Percentiles rank a stretch among this genome's conserved stretches.
phyloP scores from a whole-genome alignment of 1,284 basidiomycete genomes.

The Sparassis latifolia region DNA sequence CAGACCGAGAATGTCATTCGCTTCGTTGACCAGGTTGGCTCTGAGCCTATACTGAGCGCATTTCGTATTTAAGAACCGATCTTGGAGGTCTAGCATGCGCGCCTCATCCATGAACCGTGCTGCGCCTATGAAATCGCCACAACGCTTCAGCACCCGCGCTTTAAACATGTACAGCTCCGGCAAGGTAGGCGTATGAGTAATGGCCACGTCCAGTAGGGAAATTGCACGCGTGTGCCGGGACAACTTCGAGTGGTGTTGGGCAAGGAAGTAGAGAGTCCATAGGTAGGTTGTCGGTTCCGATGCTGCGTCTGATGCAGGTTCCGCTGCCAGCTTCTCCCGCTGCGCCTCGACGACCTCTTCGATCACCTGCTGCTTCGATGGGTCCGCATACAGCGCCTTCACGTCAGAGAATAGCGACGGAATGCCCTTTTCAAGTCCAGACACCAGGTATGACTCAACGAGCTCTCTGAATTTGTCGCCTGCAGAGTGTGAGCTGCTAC shows the following conservation, averaged over 20 bases:
- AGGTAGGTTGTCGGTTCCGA: conserved; percentile 83
- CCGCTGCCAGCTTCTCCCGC: conserved; percentile 28
- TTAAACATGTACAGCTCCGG: conserved; percentile 87
- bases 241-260: conserved; percentile 82
- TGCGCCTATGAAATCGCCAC: conserved; percentile 77
- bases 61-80: conserved; percentile 95
- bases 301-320: conserved; percentile 25
- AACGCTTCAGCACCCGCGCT: conserved; percentile 83
- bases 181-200: conserved; percentile 87
- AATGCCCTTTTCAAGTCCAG: conserved; percentile 78
- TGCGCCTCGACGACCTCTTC: conserved; percentile 67
- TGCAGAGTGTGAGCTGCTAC: conserved; percentile 13
- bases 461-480: conserved; percentile 64
- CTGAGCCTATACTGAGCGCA: conserved; percentile 88
- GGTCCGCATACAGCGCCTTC: conserved; percentile 75
- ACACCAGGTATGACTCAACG: conserved; percentile 64
- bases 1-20: conserved; percentile 65
- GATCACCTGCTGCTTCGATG: conserved; percentile 61
- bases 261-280: conserved; percentile 94
- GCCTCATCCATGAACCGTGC: conserved; percentile 80
- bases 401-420: conserved; percentile 94
- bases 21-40: conserved; percentile 74
- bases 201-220: conserved; percentile 57
- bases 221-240: conserved; percentile 55
- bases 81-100: conserved; percentile 85